Conservation (phyloP, 192 early-diverging fungal species). For the Linnemannia exigua region DNA sequence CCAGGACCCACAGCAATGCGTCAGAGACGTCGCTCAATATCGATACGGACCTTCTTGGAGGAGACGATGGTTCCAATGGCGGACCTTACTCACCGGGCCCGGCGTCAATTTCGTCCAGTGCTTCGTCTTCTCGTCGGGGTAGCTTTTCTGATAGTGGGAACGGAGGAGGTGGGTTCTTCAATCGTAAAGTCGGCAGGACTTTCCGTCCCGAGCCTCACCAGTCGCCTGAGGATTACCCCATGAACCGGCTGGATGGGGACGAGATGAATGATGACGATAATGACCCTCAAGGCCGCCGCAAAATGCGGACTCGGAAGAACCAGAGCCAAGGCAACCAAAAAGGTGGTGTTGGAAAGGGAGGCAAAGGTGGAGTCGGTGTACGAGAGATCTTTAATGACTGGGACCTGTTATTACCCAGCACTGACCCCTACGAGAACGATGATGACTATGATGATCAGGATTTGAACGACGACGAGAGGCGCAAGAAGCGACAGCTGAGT, state of each 20-base stretch:
- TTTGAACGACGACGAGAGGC: constrained; percentile 45
- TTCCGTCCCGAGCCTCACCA: constrained; percentile 48
- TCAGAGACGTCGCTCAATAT: constrained; percentile 52
- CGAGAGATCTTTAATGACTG: constrained; percentile 47
- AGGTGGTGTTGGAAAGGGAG: not conserved
- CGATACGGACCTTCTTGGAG: constrained; percentile 19
- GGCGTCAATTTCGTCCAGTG: constrained; percentile 21
- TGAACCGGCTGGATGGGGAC: constrained; percentile 12
- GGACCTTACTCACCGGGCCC: constrained; percentile 26
- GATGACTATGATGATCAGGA: constrained; percentile 39
- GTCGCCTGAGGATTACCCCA: constrained; percentile 29
- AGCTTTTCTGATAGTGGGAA: constrained; percentile 37
- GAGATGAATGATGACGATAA: not conserved
- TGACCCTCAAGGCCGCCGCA: constrained; percentile 16
- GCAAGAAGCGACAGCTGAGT: constrained; percentile 36
- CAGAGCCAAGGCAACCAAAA: not conserved
- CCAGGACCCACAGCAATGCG: constrained; percentile 42
- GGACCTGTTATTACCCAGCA: constrained; percentile 38
- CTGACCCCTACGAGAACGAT: constrained; percentile 22
- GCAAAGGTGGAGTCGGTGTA: constrained; percentile 6
- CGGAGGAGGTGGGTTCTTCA: constrained; percentile 35
- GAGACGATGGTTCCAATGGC: not conserved
- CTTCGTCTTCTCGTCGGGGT: constrained; percentile 32
- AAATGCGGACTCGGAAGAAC: not conserved
- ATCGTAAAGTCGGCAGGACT: constrained; percentile 31